Evolutionary conservation across 805 yeast species (phyloP).

Genomic region (Suhomyces pyralidae): DNA sequence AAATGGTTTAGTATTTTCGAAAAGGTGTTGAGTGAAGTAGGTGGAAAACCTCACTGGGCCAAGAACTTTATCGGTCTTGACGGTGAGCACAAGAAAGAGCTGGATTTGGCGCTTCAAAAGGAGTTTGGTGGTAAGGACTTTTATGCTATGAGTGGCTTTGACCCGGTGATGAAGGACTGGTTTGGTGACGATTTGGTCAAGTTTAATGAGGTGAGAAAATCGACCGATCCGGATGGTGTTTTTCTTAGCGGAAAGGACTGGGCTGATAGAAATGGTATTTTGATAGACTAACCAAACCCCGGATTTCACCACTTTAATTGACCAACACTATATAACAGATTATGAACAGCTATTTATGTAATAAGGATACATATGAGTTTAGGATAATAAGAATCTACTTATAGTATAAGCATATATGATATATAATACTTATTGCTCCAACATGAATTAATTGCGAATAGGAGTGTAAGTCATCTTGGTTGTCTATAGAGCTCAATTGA

Average conservation of each 20-base stretch:
- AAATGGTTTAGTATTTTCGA: conserved; percentile 87
- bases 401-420: too few relatives aligned
- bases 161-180: conserved; percentile 68
- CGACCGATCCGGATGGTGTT: conserved; percentile 77
- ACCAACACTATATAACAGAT: too few relatives aligned
- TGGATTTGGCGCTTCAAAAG: conserved; percentile 39
- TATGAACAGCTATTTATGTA: too few relatives aligned
- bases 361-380: too few relatives aligned
- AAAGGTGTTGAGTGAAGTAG: conserved; percentile 66
- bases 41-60: conserved; percentile 99
- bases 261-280: conserved; percentile 78
- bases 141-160: conserved; percentile 79
- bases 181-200: conserved; percentile 65
- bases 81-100: conserved; percentile 32
- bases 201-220: conserved; percentile 62
- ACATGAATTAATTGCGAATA: too few relatives aligned
- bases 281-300: conserved; percentile 12
- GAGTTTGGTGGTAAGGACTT: conserved; percentile 44
- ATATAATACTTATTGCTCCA: too few relatives aligned
- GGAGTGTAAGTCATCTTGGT: too few relatives aligned
- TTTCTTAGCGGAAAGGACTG: conserved; percentile 76
- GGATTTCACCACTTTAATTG: too few relatives aligned
- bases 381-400: too few relatives aligned
- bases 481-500: too few relatives aligned
- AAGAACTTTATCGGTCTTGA: conserved; percentile 76